Conservation (phyloP, 176 grass and related monocot species). For the Juncus inflexus region DNA sequence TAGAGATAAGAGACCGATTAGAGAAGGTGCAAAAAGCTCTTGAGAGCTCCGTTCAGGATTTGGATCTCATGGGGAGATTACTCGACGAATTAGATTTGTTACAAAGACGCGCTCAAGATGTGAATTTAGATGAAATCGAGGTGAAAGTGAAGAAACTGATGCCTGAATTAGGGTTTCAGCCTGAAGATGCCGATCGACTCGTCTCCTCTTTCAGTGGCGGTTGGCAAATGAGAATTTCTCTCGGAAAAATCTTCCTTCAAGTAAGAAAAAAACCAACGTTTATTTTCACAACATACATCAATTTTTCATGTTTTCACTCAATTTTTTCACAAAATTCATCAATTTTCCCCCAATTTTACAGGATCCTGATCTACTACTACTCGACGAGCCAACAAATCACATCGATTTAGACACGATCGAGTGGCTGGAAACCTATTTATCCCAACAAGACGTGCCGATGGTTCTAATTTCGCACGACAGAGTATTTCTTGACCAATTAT, state of each 20-base stretch:
- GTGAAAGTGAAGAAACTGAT: slow-evolving; percentile 93
- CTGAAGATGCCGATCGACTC: slow-evolving; percentile 72
- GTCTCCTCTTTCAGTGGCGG: slow-evolving; percentile 87
- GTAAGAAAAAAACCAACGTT: slow-evolving; percentile 25
- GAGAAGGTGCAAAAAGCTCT: slow-evolving; percentile 76
- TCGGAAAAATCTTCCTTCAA: slow-evolving; percentile 98
- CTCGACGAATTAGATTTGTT: slow-evolving; percentile 90
- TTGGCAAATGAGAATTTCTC: slow-evolving; percentile 98
- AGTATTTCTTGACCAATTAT: slow-evolving; percentile 87
- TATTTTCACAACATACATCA: background rate
- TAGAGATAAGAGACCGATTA: slow-evolving; percentile 64
- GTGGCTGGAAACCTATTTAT: slow-evolving; percentile 89
- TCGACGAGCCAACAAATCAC: slow-evolving; percentile 97
- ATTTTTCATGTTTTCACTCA: too few species aligned
- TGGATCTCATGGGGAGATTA: slow-evolving; percentile 73
- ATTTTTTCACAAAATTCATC: background rate
- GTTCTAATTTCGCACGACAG: slow-evolving; percentile 98
- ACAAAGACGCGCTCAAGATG: slow-evolving; percentile 64
- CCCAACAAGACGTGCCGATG: slow-evolving; percentile 84
- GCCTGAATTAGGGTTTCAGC: slow-evolving; percentile 76
- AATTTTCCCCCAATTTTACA: slow-evolving; percentile 31
- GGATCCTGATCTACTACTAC: slow-evolving; percentile 91
- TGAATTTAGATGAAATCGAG: slow-evolving; percentile 64
- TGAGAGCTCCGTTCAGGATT: slow-evolving; percentile 60
- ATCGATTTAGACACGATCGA: slow-evolving; percentile 94